Evolutionary conservation across 1,284 basidiomycete species (phyloP).

Genomic region (Boletus mariae): DNA sequence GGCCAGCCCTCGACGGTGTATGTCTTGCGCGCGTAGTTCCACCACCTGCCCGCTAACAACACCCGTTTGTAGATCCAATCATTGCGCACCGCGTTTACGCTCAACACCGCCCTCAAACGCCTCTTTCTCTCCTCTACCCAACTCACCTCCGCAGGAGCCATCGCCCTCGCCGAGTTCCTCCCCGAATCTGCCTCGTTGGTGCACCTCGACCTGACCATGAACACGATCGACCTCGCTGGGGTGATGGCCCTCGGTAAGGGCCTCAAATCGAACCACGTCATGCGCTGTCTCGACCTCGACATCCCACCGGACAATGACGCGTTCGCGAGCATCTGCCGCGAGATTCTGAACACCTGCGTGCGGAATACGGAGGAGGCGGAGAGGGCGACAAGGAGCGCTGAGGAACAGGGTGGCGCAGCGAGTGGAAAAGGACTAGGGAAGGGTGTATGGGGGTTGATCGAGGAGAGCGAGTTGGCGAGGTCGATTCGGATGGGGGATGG

Average conservation of each 20-base stretch:
- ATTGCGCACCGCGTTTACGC: constrained; percentile 86
- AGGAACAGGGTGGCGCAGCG: constrained; percentile 5
- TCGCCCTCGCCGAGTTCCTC: constrained; percentile 93
- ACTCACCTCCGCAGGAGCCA: constrained; percentile 83
- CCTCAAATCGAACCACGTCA: constrained; percentile 72
- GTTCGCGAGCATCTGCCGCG: constrained; percentile 79
- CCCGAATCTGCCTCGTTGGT: constrained; percentile 85
- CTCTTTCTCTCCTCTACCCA: constrained; percentile 87
- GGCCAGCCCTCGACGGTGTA: constrained; percentile 36
- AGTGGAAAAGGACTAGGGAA: constrained; percentile 48
- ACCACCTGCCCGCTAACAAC: no score
- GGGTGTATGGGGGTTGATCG: constrained; percentile 76
- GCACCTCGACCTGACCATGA: constrained; percentile 84
- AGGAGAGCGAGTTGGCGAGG: constrained; percentile 74
- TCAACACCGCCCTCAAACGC: constrained; percentile 89
- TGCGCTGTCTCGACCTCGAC: constrained; percentile 92
- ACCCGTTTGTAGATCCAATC: constrained; percentile 65
- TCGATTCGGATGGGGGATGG: constrained; percentile 59
- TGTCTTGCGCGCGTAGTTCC: constrained; percentile 24
- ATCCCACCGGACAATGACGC: constrained; percentile 88
- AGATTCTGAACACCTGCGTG: constrained; percentile 80
- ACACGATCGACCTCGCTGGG: constrained; percentile 82
- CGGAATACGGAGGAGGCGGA: constrained; percentile 87
- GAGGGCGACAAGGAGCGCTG: constrained; percentile 27
- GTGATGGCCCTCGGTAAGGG: constrained; percentile 90